phyloP scores from a whole-genome alignment of 1,284 basidiomycete species.

The Sanghuangporus sanghuang region DNA sequence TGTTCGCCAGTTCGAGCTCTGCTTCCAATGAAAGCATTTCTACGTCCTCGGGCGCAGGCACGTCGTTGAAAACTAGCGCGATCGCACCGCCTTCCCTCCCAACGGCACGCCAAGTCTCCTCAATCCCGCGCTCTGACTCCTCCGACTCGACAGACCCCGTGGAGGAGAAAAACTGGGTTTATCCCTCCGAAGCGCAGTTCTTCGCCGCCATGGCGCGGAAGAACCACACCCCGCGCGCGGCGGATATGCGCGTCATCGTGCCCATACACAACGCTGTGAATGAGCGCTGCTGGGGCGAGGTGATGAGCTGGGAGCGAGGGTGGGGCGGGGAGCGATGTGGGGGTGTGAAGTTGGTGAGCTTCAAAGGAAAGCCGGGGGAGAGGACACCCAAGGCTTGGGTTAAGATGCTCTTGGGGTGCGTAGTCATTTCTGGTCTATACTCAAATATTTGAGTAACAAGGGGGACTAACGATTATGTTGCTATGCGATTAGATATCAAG shows the following conservation, averaged over 20 bases:
- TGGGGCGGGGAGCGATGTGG: conserved; percentile 79
- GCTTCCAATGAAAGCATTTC: conserved; percentile 14
- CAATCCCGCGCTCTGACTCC: conserved; percentile 70
- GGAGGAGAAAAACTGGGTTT: conserved; percentile 73
- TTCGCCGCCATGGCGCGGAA: conserved; percentile 94
- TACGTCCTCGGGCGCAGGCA: conserved; percentile 14
- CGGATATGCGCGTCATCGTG: conserved; percentile 93
- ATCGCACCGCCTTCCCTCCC: conserved; percentile 38
- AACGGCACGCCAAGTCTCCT: conserved; percentile 75
- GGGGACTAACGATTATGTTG: not conserved
- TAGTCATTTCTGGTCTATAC: conserved; percentile 17
- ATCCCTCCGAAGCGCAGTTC: conserved; percentile 98
- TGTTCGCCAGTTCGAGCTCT: not conserved
- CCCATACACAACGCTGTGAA: conserved; percentile 99
- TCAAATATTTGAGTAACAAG: not conserved
- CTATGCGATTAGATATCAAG: conserved; percentile 61
- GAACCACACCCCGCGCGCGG: conserved; percentile 75
- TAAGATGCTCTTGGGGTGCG: conserved; percentile 84
- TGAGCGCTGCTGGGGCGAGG: conserved; percentile 90
- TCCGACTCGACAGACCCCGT: conserved; percentile 33
- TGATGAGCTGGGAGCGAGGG: conserved; percentile 86
- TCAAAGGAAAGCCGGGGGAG: conserved; percentile 75
- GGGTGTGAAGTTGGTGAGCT: conserved; percentile 79
- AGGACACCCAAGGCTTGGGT: conserved; percentile 78
- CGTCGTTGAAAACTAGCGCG: not conserved